Percentiles rank a stretch among this genome's conserved stretches.
These are phyloP conservation scores for Stemphylium beticola DNA, from an alignment of 2,329 filamentous ascomycete genomes.

Conservation along the genomic window DNA sequence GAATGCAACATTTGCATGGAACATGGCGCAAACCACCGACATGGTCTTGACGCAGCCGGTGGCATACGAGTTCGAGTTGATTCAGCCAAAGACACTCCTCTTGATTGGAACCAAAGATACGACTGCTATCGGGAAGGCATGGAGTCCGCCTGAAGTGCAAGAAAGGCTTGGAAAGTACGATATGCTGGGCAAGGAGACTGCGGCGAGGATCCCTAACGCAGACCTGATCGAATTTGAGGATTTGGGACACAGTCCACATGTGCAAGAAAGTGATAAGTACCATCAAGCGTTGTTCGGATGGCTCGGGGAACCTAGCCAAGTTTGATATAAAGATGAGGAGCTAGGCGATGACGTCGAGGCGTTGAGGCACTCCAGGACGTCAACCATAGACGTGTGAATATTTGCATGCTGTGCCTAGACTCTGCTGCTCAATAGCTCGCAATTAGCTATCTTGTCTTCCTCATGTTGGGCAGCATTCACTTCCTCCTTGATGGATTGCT, in stretches of 20 bases:
- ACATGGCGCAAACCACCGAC: constrained; percentile 61
- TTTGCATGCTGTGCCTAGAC: not conserved
- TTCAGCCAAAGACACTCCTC: constrained; percentile 57
- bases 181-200: constrained; percentile 56
- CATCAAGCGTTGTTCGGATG: constrained; percentile 56
- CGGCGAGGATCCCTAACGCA: constrained; percentile 52
- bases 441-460: too few species aligned
- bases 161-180: constrained; percentile 56
- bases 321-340: not conserved
- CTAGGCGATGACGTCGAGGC: not conserved
- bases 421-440: not conserved
- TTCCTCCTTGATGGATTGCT: too few species aligned
- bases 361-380: not conserved
- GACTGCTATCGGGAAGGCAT: constrained; percentile 62
- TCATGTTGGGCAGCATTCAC: too few species aligned
- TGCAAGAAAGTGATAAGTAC: constrained; percentile 58
- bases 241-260: constrained; percentile 61
- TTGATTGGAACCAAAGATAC: constrained; percentile 60
- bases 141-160: constrained; percentile 45
- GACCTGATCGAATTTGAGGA: constrained; percentile 57
- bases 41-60: constrained; percentile 62
- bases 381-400: not conserved
- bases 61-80: constrained; percentile 56
- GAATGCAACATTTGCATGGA: constrained; percentile 50
- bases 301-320: constrained; percentile 36